Evolutionary conservation across 768 basidiomycete species (phyloP).

Genomic region (Tylopilus cervinicoccineus): DNA sequence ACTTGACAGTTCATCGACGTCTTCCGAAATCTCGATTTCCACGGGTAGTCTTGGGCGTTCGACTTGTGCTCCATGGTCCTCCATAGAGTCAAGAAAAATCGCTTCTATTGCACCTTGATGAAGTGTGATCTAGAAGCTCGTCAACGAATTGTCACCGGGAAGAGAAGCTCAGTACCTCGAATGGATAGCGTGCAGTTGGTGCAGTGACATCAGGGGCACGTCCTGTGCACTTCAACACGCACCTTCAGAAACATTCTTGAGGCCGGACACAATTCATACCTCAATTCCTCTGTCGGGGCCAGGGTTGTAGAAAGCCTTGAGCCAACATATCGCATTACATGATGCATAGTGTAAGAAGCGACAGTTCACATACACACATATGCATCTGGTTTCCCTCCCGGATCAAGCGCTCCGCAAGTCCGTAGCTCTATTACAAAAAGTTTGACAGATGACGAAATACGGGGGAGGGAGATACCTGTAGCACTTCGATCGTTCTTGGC

Average conservation of each 20-base stretch:
- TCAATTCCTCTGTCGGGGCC: conserved; percentile 54
- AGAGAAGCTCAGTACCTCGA: conserved; percentile 44
- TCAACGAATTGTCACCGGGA: neutral
- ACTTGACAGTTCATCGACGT: conserved; percentile 35
- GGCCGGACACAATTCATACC: conserved; percentile 30
- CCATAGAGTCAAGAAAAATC: conserved; percentile 41
- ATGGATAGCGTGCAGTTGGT: conserved; percentile 63
- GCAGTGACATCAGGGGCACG: conserved; percentile 61
- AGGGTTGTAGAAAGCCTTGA: conserved; percentile 71
- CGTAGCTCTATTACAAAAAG: neutral
- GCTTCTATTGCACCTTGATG: conserved; percentile 42
- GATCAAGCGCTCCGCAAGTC: conserved; percentile 50
- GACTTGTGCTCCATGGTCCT: conserved; percentile 26
- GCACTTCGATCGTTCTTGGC: neutral
- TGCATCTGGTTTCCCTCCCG: conserved; percentile 64
- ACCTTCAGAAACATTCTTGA: neutral
- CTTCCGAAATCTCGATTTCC: conserved; percentile 31
- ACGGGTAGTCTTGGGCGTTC: conserved; percentile 34
- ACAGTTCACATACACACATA: conserved; percentile 46
- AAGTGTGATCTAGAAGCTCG: conserved; percentile 28
- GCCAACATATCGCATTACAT: neutral
- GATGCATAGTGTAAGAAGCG: neutral
- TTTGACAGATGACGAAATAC: neutral
- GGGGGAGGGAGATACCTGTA: neutral
- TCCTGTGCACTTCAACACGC: conserved; percentile 49